Conservation (phyloP, 2,329 filamentous ascomycete species). For the Parafenestella ontariensis region DNA sequence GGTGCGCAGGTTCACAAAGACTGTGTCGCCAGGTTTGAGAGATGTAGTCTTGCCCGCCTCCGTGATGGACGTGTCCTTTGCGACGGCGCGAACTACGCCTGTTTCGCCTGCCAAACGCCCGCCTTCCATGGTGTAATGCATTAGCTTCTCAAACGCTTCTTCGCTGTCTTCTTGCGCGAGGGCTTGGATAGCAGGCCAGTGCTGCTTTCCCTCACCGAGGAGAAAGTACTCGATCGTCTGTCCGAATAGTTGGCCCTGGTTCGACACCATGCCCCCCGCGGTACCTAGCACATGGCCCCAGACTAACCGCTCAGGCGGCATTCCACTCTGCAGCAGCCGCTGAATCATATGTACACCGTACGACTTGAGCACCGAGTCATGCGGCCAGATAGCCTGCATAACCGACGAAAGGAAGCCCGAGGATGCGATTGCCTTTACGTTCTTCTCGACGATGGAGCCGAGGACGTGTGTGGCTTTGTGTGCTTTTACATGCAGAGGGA, state of each 20-base stretch:
- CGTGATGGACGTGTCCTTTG: constrained; percentile 40
- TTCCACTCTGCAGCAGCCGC: constrained; percentile 57
- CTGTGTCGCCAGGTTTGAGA: constrained; percentile 47
- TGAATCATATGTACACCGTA: constrained; percentile 65
- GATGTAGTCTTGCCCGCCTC: constrained; percentile 39
- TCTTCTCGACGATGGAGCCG: constrained; percentile 58
- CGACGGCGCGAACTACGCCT: constrained; percentile 49
- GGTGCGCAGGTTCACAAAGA: constrained; percentile 54
- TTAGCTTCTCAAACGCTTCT: constrained; percentile 55
- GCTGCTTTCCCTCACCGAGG: constrained; percentile 53
- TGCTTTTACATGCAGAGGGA: constrained; percentile 59
- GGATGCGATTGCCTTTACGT: constrained; percentile 55
- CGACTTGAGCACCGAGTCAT: constrained; percentile 53
- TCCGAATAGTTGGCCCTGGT: constrained; percentile 65
- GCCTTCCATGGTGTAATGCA: constrained; percentile 59
- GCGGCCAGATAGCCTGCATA: constrained; percentile 50
- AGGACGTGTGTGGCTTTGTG: constrained; percentile 57
- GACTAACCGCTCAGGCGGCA: constrained; percentile 59
- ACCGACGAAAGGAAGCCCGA: constrained; percentile 52
- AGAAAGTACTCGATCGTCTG: constrained; percentile 66
- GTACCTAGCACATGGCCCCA: constrained; percentile 66
- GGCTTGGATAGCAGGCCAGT: constrained; percentile 57
- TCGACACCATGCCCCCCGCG: constrained; percentile 61
- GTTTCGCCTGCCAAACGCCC: constrained; percentile 54
- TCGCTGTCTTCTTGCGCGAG: constrained; percentile 54